phyloP scores from a whole-genome alignment of 208 protist species.

The Entamoeba moshkovskii region DNA sequence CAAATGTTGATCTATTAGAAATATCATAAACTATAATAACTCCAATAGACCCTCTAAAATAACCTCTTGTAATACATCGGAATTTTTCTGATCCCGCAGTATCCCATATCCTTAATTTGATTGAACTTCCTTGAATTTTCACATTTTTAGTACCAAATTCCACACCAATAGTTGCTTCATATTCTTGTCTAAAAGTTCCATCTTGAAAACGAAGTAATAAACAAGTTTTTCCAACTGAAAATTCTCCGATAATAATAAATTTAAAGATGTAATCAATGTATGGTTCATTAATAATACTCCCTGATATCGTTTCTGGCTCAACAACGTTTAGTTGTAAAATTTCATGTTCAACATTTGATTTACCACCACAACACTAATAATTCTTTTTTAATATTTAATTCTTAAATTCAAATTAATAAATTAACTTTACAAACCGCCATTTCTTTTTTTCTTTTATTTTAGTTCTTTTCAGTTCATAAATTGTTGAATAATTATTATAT shows the following conservation, averaged over 20 bases:
- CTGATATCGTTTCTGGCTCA: not conserved
- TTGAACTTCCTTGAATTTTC: not conserved
- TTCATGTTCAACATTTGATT: not conserved
- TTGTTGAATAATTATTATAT: too few relatives aligned
- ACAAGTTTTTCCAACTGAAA: constrained; percentile 14
- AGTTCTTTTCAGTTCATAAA: too few relatives aligned
- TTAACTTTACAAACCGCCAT: too few relatives aligned
- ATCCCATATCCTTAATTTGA: not conserved
- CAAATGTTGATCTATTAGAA: constrained; percentile 18
- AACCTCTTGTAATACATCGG: constrained; percentile 23
- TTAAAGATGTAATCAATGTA: constrained; percentile 14
- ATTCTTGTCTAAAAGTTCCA: not conserved
- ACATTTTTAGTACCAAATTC: constrained; percentile 5
- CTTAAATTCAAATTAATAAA: too few relatives aligned
- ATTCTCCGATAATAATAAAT: constrained; percentile 14
- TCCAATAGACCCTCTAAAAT: constrained; percentile 36
- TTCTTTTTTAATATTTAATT: too few relatives aligned
- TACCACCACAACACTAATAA: not conserved
- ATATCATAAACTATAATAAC: constrained; percentile 40
- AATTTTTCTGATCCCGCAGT: constrained; percentile 27
- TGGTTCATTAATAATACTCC: not conserved
- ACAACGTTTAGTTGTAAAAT: not conserved
- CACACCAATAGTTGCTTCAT: not conserved
- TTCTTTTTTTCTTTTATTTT: too few relatives aligned
- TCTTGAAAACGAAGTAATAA: not conserved